Evolutionary conservation across 345 rosid genomes (phyloP).

Genomic region (Gossypium turneri): DNA sequence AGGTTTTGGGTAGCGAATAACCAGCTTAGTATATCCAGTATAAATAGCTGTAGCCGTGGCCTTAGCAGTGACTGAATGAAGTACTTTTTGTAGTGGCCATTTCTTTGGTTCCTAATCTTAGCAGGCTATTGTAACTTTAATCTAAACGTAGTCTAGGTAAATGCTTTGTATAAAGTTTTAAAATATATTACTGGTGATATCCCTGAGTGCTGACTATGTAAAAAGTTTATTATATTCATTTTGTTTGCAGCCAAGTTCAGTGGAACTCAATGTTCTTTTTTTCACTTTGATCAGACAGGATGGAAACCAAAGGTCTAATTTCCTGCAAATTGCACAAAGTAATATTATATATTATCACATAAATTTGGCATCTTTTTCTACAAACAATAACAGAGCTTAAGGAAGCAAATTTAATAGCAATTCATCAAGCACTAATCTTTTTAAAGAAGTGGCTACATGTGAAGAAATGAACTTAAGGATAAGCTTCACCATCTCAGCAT

Average conservation of each 20-base stretch:
- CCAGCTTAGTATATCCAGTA: background rate
- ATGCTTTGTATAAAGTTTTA: constrained; percentile 25
- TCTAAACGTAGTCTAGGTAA: background rate
- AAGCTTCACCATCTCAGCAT: constrained; percentile 65
- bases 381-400: background rate
- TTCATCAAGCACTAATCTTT: background rate
- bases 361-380: constrained; percentile 5
- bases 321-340: constrained; percentile 25
- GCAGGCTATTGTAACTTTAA: constrained; percentile 20
- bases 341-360: background rate
- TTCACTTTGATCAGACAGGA: background rate
- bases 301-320: background rate
- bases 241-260: background rate
- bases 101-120: background rate
- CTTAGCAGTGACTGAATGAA: no score
- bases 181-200: background rate
- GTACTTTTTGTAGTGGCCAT: background rate
- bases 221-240: background rate
- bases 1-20: background rate
- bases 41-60: background rate
- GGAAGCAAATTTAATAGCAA: background rate
- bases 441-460: background rate
- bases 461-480: constrained; percentile 59
- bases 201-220: constrained; percentile 7
- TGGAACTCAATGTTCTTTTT: background rate